These are phyloP conservation scores for Lachnellula subtilissima DNA, from an alignment of 2,329 filamentous ascomycete species.

Conservation along the genomic window DNA sequence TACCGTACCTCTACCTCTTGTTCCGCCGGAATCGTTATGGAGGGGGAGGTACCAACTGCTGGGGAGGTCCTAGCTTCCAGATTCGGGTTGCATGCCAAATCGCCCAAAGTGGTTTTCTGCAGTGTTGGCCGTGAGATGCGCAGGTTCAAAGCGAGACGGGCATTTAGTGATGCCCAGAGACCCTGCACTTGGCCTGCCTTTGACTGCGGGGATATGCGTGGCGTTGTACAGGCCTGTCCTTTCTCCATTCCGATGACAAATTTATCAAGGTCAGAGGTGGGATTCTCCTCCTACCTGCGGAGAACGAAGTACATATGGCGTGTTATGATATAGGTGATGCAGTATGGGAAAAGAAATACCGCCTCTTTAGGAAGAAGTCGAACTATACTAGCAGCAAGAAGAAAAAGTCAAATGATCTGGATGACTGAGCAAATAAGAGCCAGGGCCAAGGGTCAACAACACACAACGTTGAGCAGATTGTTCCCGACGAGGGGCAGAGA, in stretches of 20 bases:
- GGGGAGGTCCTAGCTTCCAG: background rate
- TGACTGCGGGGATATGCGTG: slow-evolving; percentile 13
- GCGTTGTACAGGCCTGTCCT: slow-evolving; percentile 9
- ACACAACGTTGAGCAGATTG: too few species aligned
- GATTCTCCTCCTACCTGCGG: background rate
- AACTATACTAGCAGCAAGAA: background rate
- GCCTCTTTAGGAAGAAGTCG: background rate
- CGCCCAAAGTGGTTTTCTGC: slow-evolving; percentile 7
- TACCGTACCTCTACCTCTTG: too few species aligned
- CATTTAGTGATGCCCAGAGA: slow-evolving; percentile 7
- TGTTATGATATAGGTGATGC: background rate
- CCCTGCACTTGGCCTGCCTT: slow-evolving; percentile 4
- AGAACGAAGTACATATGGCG: background rate
- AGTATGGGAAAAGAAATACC: background rate
- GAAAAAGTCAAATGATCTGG: background rate
- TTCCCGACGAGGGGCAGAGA: too few species aligned
- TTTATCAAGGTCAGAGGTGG: slow-evolving; percentile 9
- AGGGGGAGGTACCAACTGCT: background rate
- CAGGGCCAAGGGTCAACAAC: too few species aligned
- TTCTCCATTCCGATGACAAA: slow-evolving; percentile 13
- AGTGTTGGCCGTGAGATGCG: slow-evolving; percentile 4
- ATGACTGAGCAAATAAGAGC: background rate
- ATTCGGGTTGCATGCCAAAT: background rate
- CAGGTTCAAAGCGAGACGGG: background rate
- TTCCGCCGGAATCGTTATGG: too few species aligned